Base-by-base conservation (phyloP, 2,329 filamentous ascomycete genomes). In the Aspergillus niger region DNA sequence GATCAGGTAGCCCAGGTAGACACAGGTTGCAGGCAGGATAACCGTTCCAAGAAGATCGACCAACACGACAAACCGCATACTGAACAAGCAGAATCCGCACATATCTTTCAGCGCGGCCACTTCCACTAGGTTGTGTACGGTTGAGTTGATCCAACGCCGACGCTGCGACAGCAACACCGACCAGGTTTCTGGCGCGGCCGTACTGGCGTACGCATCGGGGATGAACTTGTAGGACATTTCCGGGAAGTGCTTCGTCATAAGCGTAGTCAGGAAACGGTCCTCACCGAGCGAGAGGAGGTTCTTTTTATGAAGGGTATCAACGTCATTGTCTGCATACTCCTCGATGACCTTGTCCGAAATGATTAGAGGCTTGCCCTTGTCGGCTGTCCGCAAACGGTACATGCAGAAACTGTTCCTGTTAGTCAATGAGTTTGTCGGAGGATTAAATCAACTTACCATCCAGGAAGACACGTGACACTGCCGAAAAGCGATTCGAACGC, bases 131-230 rank as follows among this genome's bases (percentile, higher is more conserved):
- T 99, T 99, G 83, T 99, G 95, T 63, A 99, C 90, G 8, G 95
- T 99, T 1, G 95, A 98, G 80, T 99, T 99, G 77, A 99, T 99
- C 95, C 95, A 99, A 75, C 95, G 90, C 82, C 95, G 92, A 83
- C 95, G 89, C 76, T 99, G 95, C n/a, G 95, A 99, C 32, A 99
- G 83, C 69, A 99, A 80, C 69, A 99, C 92, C 72, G 89, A 91
- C 91, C 93, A 99, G 24, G 90, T 91, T 71, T 98, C 92, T 2
- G 95, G 95, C 0, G 95, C 95, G 47, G 94, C 94, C 1, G 95
- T 99, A 71, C 91, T 89, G 67, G 93, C 96, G 76, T 92, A 95
- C 7, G 95, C 95, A 77, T 97, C 92, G 0, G 93, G 87, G 55
- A 97, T 85, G 76, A 98, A 99, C 78, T 98, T 99, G 84, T 91